Percentiles rank a stretch among this genome's conserved stretches.
Evolutionary conservation across 495 filamentous ascomycete species (phyloP).

Genomic region (Cetradonia linearis): DNA sequence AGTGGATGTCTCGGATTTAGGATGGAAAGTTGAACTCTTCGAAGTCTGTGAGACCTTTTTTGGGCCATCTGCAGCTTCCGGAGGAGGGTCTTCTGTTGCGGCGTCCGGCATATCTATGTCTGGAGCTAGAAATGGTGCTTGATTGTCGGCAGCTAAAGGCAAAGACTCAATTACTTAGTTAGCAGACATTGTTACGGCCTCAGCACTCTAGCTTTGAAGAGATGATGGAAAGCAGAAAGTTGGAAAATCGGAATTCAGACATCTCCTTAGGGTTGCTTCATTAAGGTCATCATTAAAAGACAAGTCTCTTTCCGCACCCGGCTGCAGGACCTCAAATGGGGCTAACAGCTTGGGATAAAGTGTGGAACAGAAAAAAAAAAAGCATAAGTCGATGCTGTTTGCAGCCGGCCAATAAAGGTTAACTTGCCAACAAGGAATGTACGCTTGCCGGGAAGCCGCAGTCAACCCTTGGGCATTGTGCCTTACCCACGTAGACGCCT

Average conservation of each 20-base stretch:
- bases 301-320: not conserved
- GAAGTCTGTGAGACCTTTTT: not conserved
- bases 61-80: not conserved
- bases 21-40: not conserved
- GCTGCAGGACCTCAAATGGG: not conserved
- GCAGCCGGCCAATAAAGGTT: not conserved
- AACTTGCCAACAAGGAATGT: not conserved
- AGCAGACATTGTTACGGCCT: not conserved
- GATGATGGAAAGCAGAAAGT: not conserved
- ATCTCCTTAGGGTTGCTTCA: not conserved
- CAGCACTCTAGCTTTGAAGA: not conserved
- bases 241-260: not conserved
- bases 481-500: too few relatives aligned
- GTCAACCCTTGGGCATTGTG: too few relatives aligned
- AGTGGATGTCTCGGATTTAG: conserved; percentile 5
- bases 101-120: not conserved
- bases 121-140: not conserved
- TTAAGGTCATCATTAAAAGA: too few relatives aligned
- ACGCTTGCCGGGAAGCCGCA: not conserved
- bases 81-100: not conserved
- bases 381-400: not conserved
- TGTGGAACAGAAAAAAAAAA: not conserved
- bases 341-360: not conserved
- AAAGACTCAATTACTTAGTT: not conserved
- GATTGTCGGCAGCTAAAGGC: not conserved